Conservation (phyloP, 331 rosid species). For the Quercus phellos region DNA sequence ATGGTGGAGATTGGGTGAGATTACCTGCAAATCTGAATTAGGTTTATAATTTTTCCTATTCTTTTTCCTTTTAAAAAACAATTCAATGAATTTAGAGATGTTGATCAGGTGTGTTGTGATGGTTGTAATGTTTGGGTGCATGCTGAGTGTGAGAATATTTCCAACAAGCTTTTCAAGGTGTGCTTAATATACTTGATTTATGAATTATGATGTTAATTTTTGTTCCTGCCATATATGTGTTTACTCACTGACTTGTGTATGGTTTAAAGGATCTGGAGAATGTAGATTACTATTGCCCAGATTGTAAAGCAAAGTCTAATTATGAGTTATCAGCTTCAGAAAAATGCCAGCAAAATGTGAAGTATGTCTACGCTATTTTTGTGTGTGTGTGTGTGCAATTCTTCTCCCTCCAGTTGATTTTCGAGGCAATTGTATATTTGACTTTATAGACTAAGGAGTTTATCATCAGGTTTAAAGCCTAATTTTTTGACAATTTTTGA, state of each 20-base stretch:
- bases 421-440: neutral
- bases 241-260: constrained; percentile 10
- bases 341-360: constrained; percentile 36
- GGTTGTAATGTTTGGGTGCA: constrained; percentile 99
- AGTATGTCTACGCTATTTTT: constrained; percentile 35
- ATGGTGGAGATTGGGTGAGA: constrained; percentile 97
- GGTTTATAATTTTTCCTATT: neutral
- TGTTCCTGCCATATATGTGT: constrained; percentile 6
- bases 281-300: constrained; percentile 82
- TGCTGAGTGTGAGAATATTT: constrained; percentile 80
- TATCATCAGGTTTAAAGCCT: constrained; percentile 11
- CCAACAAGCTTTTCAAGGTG: constrained; percentile 67
- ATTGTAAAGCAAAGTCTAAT: constrained; percentile 55
- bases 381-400: neutral
- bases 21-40: constrained; percentile 22
- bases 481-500: constrained; percentile 21
- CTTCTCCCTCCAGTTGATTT: constrained; percentile 12
- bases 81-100: constrained; percentile 14
- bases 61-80: neutral
- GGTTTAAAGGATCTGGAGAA: constrained; percentile 69
- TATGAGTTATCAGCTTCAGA: constrained; percentile 33
- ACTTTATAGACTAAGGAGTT: neutral
- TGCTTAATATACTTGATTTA: neutral
- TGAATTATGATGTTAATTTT: neutral
- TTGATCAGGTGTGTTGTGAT: constrained; percentile 85